Conservation (phyloP, 768 basidiomycete species). For the Mycena pura region DNA sequence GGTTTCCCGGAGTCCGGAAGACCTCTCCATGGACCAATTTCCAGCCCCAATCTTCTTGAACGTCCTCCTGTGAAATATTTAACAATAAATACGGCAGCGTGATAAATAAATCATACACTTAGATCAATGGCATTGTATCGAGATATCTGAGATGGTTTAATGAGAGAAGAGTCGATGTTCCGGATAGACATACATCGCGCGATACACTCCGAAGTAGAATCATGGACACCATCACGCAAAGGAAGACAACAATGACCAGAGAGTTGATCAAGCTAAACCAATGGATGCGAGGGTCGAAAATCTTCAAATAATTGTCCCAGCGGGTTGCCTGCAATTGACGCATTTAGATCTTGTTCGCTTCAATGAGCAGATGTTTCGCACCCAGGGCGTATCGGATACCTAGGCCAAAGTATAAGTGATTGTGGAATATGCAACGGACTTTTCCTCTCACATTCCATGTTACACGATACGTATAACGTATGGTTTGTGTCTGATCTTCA, state of each 20-base stretch:
- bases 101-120: conserved; percentile 56
- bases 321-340: conserved; percentile 77
- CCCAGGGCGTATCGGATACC: conserved; percentile 90
- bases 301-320: conserved; percentile 96
- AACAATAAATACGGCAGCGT: not conserved
- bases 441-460: conserved; percentile 75
- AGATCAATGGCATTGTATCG: conserved; percentile 96
- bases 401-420: conserved; percentile 35
- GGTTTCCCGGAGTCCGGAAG: conserved; percentile 81
- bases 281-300: conserved; percentile 93
- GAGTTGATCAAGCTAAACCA: conserved; percentile 97
- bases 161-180: conserved; percentile 6
- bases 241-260: conserved; percentile 87
- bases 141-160: conserved; percentile 63
- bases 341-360: not conserved
- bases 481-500: conserved; percentile 62
- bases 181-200: conserved; percentile 70
- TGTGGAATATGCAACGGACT: not conserved
- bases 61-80: conserved; percentile 70
- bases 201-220: conserved; percentile 86
- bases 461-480: conserved; percentile 89
- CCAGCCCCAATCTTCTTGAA: conserved; percentile 99
- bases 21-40: conserved; percentile 97
- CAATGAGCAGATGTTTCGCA: conserved; percentile 32
- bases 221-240: conserved; percentile 93